phyloP scores from a whole-genome alignment of 192 early-diverging fungal genomes.

The Coemansia sp. region DNA sequence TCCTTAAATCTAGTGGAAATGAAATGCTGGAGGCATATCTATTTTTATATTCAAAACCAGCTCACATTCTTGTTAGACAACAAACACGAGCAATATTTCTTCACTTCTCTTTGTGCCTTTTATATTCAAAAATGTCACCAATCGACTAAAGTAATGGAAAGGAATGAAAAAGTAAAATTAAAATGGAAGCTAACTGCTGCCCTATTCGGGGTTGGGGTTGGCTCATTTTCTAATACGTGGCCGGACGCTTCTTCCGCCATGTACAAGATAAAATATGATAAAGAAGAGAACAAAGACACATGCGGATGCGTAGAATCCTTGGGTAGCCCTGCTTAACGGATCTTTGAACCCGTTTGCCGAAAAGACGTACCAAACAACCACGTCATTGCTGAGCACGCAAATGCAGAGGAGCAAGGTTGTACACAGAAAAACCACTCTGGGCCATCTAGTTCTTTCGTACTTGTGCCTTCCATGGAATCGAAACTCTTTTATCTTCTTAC shows the following conservation, averaged over 20 bases:
- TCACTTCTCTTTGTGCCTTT: too few relatives aligned
- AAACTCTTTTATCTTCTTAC: background rate
- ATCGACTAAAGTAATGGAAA: too few relatives aligned
- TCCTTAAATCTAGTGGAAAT: background rate
- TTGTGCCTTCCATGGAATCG: background rate
- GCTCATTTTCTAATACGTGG: background rate
- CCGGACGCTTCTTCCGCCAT: background rate
- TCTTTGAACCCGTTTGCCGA: background rate
- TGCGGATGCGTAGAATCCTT: background rate
- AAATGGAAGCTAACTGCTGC: too few relatives aligned
- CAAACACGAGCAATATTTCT: too few relatives aligned
- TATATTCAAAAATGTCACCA: too few relatives aligned
- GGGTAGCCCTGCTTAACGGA: background rate
- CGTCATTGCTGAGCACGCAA: constrained; percentile 6
- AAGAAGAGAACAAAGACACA: background rate
- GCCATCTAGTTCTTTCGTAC: background rate
- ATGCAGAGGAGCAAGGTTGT: background rate
- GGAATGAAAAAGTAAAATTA: too few relatives aligned
- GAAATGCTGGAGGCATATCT: background rate
- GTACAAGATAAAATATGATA: background rate
- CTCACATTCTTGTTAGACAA: too few relatives aligned
- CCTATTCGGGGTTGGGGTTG: too few relatives aligned
- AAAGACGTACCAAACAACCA: constrained; percentile 11
- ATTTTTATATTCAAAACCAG: background rate
- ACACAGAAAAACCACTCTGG: background rate